Conservation (phyloP, 2,329 filamentous ascomycete genomes). For the Neopestalotiopsis sp. region DNA sequence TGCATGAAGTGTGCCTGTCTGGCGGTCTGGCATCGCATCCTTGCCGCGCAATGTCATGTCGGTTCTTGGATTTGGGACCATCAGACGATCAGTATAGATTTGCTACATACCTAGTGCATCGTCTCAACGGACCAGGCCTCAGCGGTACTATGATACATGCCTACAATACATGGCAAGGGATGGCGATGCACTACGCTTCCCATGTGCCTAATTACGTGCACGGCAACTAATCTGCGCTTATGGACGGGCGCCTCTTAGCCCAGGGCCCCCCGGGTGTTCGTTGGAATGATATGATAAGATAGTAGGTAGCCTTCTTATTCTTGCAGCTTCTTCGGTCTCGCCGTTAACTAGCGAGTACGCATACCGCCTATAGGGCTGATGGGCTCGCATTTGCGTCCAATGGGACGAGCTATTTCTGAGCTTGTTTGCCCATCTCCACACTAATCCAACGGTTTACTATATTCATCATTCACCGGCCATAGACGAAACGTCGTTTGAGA, state of each 20-base stretch:
- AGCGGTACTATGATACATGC: not conserved
- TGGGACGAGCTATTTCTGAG: not conserved
- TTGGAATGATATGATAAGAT: too few species aligned
- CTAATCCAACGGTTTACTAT: not conserved
- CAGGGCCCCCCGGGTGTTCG: too few species aligned
- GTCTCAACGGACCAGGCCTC: not conserved
- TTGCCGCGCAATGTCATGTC: slow-evolving; percentile 8
- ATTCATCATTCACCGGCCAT: not conserved
- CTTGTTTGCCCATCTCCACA: not conserved
- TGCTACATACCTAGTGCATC: not conserved
- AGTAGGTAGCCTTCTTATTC: not conserved
- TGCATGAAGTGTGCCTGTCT: slow-evolving; percentile 17
- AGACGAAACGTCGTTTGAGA: not conserved
- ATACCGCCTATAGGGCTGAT: slow-evolving; percentile 15
- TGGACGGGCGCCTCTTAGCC: too few species aligned
- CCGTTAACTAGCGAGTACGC: slow-evolving; percentile 11
- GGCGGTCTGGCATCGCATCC: slow-evolving; percentile 16
- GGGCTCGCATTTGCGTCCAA: slow-evolving; percentile 3
- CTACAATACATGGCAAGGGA: not conserved
- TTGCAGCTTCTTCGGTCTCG: slow-evolving; percentile 3
- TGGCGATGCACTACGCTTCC: not conserved
- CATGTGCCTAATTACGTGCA: not conserved
- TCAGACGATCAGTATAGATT: not conserved
- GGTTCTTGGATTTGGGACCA: not conserved
- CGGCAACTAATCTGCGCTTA: too few species aligned